Conservation (phyloP, 208 protist species). For the Wallacemonas collosoma region DNA sequence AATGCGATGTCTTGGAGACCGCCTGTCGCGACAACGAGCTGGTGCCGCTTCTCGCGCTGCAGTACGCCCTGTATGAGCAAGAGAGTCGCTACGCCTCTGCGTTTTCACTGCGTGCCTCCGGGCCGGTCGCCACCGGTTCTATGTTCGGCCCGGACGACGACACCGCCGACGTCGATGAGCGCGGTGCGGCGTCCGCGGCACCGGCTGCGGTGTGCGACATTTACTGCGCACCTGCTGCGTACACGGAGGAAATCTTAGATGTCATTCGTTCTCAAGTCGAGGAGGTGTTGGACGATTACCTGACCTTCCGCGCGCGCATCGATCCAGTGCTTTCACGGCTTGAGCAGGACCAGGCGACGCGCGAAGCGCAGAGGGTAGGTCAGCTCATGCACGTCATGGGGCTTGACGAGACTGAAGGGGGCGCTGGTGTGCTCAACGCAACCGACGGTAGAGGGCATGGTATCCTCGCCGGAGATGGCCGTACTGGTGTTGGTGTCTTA, state of each 20-base stretch:
- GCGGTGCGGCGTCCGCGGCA: constrained; percentile 25
- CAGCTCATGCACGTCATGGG: constrained; percentile 62
- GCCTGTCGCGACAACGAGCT: constrained; percentile 25
- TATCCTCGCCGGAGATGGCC: no score
- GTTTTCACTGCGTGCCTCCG: constrained; percentile 62
- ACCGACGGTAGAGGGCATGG: no score
- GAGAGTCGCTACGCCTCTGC: constrained; percentile 64
- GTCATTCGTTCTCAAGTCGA: constrained; percentile 73
- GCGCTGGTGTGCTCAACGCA: not conserved
- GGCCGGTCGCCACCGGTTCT: constrained; percentile 17
- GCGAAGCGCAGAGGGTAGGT: constrained; percentile 44
- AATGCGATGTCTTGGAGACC: constrained; percentile 30
- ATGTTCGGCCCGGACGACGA: constrained; percentile 4
- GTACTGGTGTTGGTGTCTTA: not conserved
- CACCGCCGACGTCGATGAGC: not conserved
- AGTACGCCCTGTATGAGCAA: constrained; percentile 62
- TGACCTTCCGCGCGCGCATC: constrained; percentile 65
- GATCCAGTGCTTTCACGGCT: constrained; percentile 67
- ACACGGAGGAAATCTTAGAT: constrained; percentile 61
- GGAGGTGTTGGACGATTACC: constrained; percentile 66
- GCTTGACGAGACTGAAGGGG: not conserved
- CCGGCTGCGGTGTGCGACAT: constrained; percentile 29
- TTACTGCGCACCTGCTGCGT: constrained; percentile 58
- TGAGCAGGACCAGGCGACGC: constrained; percentile 46
- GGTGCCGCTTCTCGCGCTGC: constrained; percentile 35